Conservation (phyloP, 2,329 filamentous ascomycete species). For the Pyrenophora teres region DNA sequence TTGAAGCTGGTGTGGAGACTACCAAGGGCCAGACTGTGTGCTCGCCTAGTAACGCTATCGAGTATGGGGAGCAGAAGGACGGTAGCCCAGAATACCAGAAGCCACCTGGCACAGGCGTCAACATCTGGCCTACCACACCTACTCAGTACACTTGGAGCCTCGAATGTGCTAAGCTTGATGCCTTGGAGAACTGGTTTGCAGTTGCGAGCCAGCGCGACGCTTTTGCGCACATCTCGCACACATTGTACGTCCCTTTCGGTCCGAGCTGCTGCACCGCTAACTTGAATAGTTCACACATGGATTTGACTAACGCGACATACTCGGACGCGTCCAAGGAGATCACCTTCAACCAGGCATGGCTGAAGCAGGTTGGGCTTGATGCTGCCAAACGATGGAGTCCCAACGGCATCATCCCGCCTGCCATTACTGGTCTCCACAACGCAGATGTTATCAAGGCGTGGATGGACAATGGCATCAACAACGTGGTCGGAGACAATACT, state of each 20-base stretch:
- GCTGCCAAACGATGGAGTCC: slow-evolving; percentile 55
- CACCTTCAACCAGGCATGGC: slow-evolving; percentile 64
- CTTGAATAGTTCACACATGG: slow-evolving; percentile 55
- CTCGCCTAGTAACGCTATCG: slow-evolving; percentile 42
- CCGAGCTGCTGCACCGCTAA: slow-evolving; percentile 5
- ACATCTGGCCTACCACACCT: slow-evolving; percentile 50
- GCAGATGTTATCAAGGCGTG: slow-evolving; percentile 65
- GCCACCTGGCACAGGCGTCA: slow-evolving; percentile 43
- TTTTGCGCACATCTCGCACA: slow-evolving; percentile 66
- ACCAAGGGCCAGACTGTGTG: slow-evolving; percentile 30
- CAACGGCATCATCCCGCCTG: slow-evolving; percentile 64
- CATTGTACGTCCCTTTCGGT: slow-evolving; percentile 50
- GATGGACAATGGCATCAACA: slow-evolving; percentile 63
- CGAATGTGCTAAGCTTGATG: slow-evolving; percentile 57
- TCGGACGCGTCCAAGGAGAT: slow-evolving; percentile 62
- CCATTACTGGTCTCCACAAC: slow-evolving; percentile 67
- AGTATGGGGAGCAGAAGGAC: slow-evolving; percentile 49
- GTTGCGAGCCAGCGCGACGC: slow-evolving; percentile 56
- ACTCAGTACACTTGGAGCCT: slow-evolving; percentile 56
- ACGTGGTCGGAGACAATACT: slow-evolving; percentile 68
- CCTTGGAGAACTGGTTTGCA: slow-evolving; percentile 60
- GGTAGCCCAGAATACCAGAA: slow-evolving; percentile 54
- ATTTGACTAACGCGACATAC: slow-evolving; percentile 65
- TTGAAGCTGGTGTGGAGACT: slow-evolving; percentile 41
- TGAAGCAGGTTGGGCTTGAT: slow-evolving; percentile 58